Percentiles rank a stretch among this genome's conserved stretches.
Evolutionary conservation across 176 grass and related monocot species (phyloP).

Genomic region (Triticum monococcum): DNA sequence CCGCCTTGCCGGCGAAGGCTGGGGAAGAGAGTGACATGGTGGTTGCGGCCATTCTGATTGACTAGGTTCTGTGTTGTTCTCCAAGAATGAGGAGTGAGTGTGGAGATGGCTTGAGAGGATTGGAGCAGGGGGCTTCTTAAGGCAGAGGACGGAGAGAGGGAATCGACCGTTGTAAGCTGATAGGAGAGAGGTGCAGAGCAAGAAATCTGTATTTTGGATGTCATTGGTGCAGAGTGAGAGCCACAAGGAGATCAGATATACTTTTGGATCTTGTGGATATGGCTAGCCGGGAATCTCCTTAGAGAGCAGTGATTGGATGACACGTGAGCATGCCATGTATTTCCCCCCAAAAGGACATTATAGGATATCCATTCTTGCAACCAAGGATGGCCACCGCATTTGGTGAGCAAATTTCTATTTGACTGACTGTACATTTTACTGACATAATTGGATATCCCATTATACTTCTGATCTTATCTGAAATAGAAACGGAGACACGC

Average conservation of each 20-base stretch:
- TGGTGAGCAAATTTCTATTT: neutral
- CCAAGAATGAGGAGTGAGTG: neutral
- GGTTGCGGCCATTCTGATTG: neutral
- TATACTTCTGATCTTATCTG: neutral
- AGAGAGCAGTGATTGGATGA: neutral
- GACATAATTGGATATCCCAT: neutral
- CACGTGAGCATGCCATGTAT: neutral
- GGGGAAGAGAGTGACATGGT: neutral
- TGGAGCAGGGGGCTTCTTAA: neutral
- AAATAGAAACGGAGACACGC: neutral
- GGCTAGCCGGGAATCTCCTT: neutral
- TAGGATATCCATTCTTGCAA: neutral
- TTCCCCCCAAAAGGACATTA: neutral
- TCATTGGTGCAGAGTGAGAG: neutral
- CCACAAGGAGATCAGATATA: neutral
- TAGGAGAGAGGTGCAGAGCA: neutral
- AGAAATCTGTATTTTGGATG: neutral
- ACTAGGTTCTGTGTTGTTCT: neutral
- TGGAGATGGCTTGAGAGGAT: neutral
- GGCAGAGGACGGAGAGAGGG: neutral
- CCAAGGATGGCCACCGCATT: neutral
- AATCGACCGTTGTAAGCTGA: neutral
- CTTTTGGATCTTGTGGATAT: neutral
- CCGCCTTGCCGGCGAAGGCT: neutral
- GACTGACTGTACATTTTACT: neutral